phyloP scores from a whole-genome alignment of 2,329 filamentous ascomycete species.

The Grosmannia serpens region DNA sequence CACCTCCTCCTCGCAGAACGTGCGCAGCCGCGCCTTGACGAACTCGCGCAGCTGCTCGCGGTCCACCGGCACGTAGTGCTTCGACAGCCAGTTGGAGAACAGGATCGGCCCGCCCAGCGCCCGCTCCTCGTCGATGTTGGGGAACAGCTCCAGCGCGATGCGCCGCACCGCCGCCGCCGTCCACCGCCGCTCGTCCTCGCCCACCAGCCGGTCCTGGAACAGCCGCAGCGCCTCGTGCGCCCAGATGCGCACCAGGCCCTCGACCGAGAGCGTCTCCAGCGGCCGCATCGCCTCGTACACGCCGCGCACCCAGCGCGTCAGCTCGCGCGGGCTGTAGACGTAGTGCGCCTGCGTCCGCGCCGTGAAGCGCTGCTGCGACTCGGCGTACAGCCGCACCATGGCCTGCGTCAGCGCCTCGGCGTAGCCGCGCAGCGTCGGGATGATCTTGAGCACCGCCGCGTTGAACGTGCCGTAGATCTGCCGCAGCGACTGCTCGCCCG shows the following conservation, averaged over 20 bases:
- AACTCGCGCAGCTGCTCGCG: conserved; percentile 92
- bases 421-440: conserved; percentile 89
- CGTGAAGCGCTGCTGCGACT: conserved; percentile 90
- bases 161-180: conserved; percentile 78
- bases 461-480: conserved; percentile 99
- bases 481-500: conserved; percentile 82
- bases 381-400: conserved; percentile 94
- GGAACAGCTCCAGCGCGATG: conserved; percentile 86
- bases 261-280: conserved; percentile 74
- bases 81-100: conserved; percentile 98
- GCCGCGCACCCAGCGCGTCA: conserved; percentile 95
- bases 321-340: conserved; percentile 96
- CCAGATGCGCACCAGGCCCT: conserved; percentile 94
- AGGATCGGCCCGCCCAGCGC: conserved; percentile 87
- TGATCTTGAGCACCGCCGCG: conserved; percentile 88
- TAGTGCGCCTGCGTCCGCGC: conserved; percentile 97
- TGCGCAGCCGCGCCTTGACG: conserved; percentile 91
- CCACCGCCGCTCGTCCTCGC: conserved; percentile 89
- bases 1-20: conserved; percentile 98
- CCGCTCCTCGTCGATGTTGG: conserved; percentile 82
- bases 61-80: conserved; percentile 95
- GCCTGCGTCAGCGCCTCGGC: conserved; percentile 87
- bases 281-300: conserved; percentile 95
- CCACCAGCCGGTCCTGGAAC: conserved; percentile 94
- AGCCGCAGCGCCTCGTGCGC: conserved; percentile 91